Conservation (phyloP, 2,329 filamentous ascomycete species). For the Scleromitrula shiraiana region DNA sequence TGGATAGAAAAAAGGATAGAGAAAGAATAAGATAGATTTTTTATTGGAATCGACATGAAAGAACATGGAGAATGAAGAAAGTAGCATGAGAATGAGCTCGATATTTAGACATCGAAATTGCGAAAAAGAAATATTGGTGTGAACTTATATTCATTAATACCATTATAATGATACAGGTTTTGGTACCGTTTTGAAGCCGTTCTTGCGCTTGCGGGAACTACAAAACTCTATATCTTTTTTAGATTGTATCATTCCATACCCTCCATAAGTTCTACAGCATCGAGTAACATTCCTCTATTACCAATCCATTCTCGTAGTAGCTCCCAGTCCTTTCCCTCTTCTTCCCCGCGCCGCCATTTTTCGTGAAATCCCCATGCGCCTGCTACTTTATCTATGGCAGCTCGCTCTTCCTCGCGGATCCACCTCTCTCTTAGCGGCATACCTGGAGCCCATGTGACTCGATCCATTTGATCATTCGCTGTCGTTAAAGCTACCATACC, state of each 20-base stretch:
- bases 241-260: conserved; percentile 61
- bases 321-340: conserved; percentile 87
- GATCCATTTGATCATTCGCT: conserved; percentile 88
- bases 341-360: conserved; percentile 70
- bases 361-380: conserved; percentile 90
- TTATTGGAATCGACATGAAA: no score
- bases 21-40: no score
- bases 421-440: conserved; percentile 74
- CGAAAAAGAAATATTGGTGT: no score
- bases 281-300: conserved; percentile 79
- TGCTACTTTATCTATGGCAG: conserved; percentile 77
- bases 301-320: conserved; percentile 74
- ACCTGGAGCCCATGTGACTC: conserved; percentile 83
- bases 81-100: no score
- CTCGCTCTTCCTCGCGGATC: conserved; percentile 83
- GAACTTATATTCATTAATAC: no score
- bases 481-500: conserved; percentile 80
- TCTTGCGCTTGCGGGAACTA: no score
- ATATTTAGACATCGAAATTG: no score
- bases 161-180: no score
- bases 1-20: not conserved
- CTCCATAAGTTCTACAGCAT: conserved; percentile 83
- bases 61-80: no score
- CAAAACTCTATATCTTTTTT: no score
- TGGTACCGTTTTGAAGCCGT: no score